phyloP scores from a whole-genome alignment of 305 asterid species.

The Rubia tinctorum region DNA sequence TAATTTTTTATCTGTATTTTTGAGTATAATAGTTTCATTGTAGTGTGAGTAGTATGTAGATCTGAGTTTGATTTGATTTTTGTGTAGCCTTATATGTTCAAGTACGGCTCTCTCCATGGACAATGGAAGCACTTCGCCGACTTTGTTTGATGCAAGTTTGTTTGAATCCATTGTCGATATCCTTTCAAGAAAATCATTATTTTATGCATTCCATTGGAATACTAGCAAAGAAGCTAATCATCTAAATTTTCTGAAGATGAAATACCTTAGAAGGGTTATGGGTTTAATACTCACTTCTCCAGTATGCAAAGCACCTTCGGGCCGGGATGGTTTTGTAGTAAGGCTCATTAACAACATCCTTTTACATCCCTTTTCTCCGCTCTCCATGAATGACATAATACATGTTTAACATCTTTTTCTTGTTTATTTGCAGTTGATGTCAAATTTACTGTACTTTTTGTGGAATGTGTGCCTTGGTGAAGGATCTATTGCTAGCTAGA shows the following conservation, averaged over 20 bases:
- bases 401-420: slow-evolving; percentile 8
- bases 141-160: too few relatives aligned
- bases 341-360: slow-evolving; percentile 40
- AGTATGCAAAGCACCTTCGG: slow-evolving; percentile 87
- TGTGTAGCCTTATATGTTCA: too few relatives aligned
- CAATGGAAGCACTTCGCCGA: too few relatives aligned
- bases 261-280: slow-evolving; percentile 67
- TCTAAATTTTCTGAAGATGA: slow-evolving; percentile 47
- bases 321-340: slow-evolving; percentile 95
- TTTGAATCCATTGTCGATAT: too few relatives aligned
- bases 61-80: too few relatives aligned
- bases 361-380: not conserved
- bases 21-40: too few relatives aligned
- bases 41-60: too few relatives aligned
- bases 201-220: too few relatives aligned
- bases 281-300: slow-evolving; percentile 97
- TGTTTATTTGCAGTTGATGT: slow-evolving; percentile 63
- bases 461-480: slow-evolving; percentile 81
- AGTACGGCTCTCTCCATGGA: too few relatives aligned
- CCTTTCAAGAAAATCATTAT: too few relatives aligned
- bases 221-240: not conserved
- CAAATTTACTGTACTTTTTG: slow-evolving; percentile 85
- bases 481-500: slow-evolving; percentile 88
- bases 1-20: too few relatives aligned
- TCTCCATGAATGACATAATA: slow-evolving; percentile 2